Evolutionary conservation across 768 basidiomycete species (phyloP), one percentile per base, ranked within the genome.

Genomic region (Cyclocybe cylindracea): DNA sequence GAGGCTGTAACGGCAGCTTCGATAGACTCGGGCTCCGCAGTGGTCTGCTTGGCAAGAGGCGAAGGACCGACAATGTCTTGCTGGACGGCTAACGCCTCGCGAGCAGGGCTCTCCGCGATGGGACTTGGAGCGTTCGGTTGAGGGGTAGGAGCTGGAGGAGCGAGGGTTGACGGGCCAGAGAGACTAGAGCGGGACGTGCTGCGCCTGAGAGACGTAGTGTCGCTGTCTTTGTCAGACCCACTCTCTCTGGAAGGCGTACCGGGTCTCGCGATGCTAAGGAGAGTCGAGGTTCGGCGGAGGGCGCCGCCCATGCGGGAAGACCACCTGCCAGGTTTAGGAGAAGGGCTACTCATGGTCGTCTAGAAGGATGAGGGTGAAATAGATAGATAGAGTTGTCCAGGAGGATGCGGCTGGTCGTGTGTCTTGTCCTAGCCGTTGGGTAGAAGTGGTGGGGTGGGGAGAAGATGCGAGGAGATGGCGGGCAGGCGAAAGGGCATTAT

Each of bases 41-140:
- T 59, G 34, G 67, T 60, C 37, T 63, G 56, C 10, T 69, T 71
- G 34, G 68, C 63, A 29, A 80, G 70, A 19, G 79, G 78, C 18
- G 83, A 80, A 29, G 72, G 73, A 0, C 67, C 76, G 16, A 63
- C 47, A 4, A 61, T 60, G 6, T 61, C 51, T 35, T 66, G 66
- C 18, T 51, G 41, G 16, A 61, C 57, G 31, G 70, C 71, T 10
- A 75, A 80, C 7, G 73, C 78, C 59, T 85, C 84, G 19, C 84
- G 77, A 7, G 76, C 77, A 29, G 87, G 86, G 2, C 85, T 87
- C 62, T 90, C 88, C 1, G 81, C 74, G 51, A 90, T 87, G 3
- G 88, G 86, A 7, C 13, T 37, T n/a, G 8, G 53, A 29, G 19
- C 34, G 43, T 16, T 32, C 29, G 29, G 11, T 45, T 11, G 63